These are phyloP conservation scores for Neurospora africana DNA, from an alignment of 495 filamentous ascomycete species.

Conservation along the genomic window DNA sequence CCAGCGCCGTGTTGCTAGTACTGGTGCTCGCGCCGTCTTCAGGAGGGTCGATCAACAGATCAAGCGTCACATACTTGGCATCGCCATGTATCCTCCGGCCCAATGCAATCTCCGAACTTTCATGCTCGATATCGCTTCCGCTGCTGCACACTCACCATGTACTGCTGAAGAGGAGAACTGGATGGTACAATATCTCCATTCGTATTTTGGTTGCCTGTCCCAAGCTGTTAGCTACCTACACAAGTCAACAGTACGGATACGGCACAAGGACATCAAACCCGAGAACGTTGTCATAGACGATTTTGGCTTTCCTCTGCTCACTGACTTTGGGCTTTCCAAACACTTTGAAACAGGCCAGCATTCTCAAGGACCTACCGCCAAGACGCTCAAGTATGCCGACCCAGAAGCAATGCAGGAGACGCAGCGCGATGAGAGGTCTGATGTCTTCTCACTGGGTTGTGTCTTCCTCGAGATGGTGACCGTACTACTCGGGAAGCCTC, in stretches of 20 bases:
- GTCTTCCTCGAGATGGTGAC: constrained; percentile 37
- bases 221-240: constrained; percentile 33
- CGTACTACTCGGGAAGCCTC: constrained; percentile 23
- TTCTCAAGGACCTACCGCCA: constrained; percentile 20
- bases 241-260: constrained; percentile 18
- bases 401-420: constrained; percentile 32
- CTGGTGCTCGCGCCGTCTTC: constrained; percentile 3
- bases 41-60: constrained; percentile 12
- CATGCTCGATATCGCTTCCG: constrained; percentile 15
- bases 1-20: constrained; percentile 1
- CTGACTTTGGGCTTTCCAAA: constrained; percentile 36
- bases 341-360: constrained; percentile 27
- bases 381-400: constrained; percentile 34
- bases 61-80: constrained; percentile 22
- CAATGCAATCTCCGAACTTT: constrained; percentile 20
- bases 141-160: background rate
- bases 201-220: constrained; percentile 25
- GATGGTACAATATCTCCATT: constrained; percentile 16
- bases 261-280: constrained; percentile 40
- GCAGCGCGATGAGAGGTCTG: constrained; percentile 30
- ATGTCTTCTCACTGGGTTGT: constrained; percentile 40
- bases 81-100: constrained; percentile 27
- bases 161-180: constrained; percentile 1
- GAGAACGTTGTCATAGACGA: constrained; percentile 35
- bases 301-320: constrained; percentile 22